Conservation (phyloP, 2,329 filamentous ascomycete genomes). For the Hortaea werneckii region DNA sequence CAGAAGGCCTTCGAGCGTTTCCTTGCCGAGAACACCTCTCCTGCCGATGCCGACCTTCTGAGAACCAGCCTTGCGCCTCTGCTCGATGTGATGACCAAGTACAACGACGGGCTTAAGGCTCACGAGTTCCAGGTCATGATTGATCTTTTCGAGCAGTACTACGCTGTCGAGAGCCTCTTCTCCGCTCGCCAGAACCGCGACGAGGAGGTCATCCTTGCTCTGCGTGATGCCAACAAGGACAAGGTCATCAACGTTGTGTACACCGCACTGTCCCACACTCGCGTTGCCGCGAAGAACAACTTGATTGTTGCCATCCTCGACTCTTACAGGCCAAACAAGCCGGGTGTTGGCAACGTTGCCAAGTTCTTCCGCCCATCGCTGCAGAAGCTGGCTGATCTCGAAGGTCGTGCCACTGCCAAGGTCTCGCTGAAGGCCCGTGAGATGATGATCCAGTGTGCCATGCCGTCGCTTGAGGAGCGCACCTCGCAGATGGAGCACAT, state of each 20-base stretch:
- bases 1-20: constrained; percentile 78
- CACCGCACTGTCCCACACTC: constrained; percentile 85
- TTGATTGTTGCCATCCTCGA: constrained; percentile 84
- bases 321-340: constrained; percentile 90
- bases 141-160: constrained; percentile 70
- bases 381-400: constrained; percentile 80
- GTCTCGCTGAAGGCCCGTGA: constrained; percentile 95
- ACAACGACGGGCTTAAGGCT: constrained; percentile 77
- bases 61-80: constrained; percentile 66
- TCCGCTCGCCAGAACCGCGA: constrained; percentile 75
- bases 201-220: constrained; percentile 84
- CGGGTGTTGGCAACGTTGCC: constrained; percentile 74
- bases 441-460: constrained; percentile 90
- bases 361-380: constrained; percentile 79
- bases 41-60: constrained; percentile 62
- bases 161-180: constrained; percentile 76
- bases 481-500: constrained; percentile 98
- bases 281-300: constrained; percentile 87
- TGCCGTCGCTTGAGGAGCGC: constrained; percentile 92
- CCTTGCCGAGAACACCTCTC: constrained; percentile 64
- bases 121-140: constrained; percentile 81
- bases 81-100: constrained; percentile 65
- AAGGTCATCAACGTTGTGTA: constrained; percentile 76
- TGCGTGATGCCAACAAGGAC: constrained; percentile 94
- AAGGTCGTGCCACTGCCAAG: constrained; percentile 79